These are phyloP conservation scores for Osmanthus fragrans DNA, from an alignment of 257 asterid species.

Conservation along the genomic window DNA sequence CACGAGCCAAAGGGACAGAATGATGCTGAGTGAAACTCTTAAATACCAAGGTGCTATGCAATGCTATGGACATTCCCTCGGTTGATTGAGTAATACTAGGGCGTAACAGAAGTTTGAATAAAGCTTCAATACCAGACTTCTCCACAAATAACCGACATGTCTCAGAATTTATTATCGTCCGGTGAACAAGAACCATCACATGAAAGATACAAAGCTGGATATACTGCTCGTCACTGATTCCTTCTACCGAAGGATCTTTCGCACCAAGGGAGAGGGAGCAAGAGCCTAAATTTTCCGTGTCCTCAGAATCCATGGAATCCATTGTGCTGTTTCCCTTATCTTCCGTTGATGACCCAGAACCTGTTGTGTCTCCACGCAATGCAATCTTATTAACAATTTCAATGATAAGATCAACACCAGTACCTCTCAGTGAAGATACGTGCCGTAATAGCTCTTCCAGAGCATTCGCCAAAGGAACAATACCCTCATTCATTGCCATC, in stretches of 20 bases:
- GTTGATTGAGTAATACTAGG: slow-evolving; percentile 91
- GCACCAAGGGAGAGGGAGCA: slow-evolving; percentile 39
- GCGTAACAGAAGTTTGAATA: slow-evolving; percentile 74
- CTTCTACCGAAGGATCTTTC: slow-evolving; percentile 42
- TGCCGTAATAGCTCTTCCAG: slow-evolving; percentile 93
- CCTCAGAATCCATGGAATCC: slow-evolving; percentile 69
- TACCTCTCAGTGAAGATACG: slow-evolving; percentile 68
- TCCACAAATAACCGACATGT: slow-evolving; percentile 94
- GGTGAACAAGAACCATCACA: slow-evolving; percentile 88
- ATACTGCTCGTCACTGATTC: slow-evolving; percentile 67
- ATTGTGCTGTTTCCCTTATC: slow-evolving; percentile 55
- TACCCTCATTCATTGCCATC: slow-evolving; percentile 84
- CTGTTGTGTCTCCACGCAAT: slow-evolving; percentile 50
- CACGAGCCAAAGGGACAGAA: slow-evolving; percentile 86
- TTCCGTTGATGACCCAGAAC: slow-evolving; percentile 47
- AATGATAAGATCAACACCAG: slow-evolving; percentile 82
- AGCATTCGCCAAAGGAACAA: slow-evolving; percentile 89
- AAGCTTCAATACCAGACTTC: slow-evolving; percentile 87
- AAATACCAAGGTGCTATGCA: slow-evolving; percentile 93
- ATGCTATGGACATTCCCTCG: slow-evolving; percentile 95
- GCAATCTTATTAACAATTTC: slow-evolving; percentile 76
- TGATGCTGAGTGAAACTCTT: slow-evolving; percentile 94
- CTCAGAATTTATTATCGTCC: slow-evolving; percentile 93
- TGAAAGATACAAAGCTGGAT: slow-evolving; percentile 85
- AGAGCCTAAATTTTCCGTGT: slow-evolving; percentile 54